A percentile compares a stretch with the other conserved stretches of the same genome.
These are phyloP conservation scores for Fistulinella prunicolor DNA, from an alignment of 768 basidiomycete genomes.

Conservation along the genomic window DNA sequence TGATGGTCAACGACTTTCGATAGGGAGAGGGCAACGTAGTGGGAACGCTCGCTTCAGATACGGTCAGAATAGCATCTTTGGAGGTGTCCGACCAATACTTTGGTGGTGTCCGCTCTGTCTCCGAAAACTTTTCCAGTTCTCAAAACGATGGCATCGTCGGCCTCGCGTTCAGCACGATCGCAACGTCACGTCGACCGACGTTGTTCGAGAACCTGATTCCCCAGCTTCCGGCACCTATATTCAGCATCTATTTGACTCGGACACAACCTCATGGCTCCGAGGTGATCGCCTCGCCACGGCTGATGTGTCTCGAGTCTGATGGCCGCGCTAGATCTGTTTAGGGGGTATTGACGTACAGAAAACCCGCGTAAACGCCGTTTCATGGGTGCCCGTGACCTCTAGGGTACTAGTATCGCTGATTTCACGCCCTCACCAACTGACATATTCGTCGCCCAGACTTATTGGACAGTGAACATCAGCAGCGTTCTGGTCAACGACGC, in stretches of 20 bases:
- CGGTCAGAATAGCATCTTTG: conserved; percentile 46
- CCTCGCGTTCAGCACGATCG: conserved; percentile 60
- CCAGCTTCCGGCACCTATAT: conserved; percentile 44
- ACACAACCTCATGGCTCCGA: conserved; percentile 43
- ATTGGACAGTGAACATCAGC: conserved; percentile 56
- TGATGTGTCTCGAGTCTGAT: neutral
- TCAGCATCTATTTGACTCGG: conserved; percentile 58
- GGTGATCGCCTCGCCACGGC: conserved; percentile 27
- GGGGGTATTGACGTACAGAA: conserved; percentile 38
- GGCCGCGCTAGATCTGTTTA: conserved; percentile 13
- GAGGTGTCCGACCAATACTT: conserved; percentile 50
- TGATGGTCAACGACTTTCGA: neutral
- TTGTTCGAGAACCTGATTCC: conserved; percentile 64
- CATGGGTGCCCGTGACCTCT: conserved; percentile 38
- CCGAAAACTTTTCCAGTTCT: conserved; percentile 46
- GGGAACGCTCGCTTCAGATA: conserved; percentile 50
- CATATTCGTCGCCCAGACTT: conserved; percentile 40
- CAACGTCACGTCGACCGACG: conserved; percentile 44
- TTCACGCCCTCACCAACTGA: no score
- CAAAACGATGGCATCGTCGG: conserved; percentile 61
- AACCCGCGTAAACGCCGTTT: conserved; percentile 19
- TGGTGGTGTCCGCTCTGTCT: conserved; percentile 47
- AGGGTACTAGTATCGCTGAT: conserved; percentile 25
- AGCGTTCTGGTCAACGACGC: conserved; percentile 38
- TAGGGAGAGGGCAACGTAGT: conserved; percentile 53